Percentiles rank a stretch among this genome's conserved stretches.
Evolutionary conservation across 768 basidiomycete genomes (phyloP).

Genomic region (Suillus tomentosus): DNA sequence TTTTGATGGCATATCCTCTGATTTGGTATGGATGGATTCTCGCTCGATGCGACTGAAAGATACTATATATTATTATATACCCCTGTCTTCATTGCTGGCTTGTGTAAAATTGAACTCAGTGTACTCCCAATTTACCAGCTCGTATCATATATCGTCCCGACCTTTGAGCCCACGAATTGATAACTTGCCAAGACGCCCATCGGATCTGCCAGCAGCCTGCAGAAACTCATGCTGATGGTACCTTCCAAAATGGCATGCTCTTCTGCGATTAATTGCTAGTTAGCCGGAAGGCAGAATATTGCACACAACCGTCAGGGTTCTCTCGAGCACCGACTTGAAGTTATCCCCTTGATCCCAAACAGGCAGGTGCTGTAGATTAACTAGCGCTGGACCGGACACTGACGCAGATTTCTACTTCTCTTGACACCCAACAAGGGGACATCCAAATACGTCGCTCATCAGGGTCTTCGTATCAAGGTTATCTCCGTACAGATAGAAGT

Average conservation of each 20-base stretch:
- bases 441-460: constrained; percentile 17
- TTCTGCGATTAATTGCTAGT: neutral
- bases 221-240: neutral
- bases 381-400: neutral
- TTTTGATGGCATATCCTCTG: neutral
- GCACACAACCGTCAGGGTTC: neutral
- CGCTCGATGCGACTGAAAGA: constrained; percentile 6
- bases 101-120: neutral
- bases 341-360: constrained; percentile 17
- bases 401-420: neutral
- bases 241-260: neutral
- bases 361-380: constrained; percentile 20
- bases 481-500: neutral
- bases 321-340: neutral
- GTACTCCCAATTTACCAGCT: neutral
- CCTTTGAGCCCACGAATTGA: no score
- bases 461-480: neutral
- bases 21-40: neutral
- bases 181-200: neutral
- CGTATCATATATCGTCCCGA: no score
- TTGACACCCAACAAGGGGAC: constrained; percentile 24
- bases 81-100: neutral
- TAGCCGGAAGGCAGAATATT: neutral
- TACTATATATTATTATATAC: neutral
- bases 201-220: neutral